Conservation (phyloP, 352 stramenopile genomes). For the Thalassiosira mediterranea region DNA sequence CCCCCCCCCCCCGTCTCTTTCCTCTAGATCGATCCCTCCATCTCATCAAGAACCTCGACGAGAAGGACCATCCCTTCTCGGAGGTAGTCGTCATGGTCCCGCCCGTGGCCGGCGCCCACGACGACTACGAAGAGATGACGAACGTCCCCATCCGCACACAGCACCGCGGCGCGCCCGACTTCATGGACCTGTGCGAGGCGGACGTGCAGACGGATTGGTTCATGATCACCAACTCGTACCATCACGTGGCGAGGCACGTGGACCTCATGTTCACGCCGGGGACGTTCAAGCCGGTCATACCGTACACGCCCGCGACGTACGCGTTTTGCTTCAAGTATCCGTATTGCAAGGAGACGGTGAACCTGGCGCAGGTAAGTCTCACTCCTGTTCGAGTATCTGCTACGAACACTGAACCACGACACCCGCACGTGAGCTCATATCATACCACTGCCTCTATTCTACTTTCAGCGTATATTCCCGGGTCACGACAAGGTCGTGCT, state of each 20-base stretch:
- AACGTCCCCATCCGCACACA: constrained; percentile 47
- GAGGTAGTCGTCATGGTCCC: constrained; percentile 63
- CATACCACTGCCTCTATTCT: no score
- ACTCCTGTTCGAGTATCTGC: no score
- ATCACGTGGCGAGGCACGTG: no score
- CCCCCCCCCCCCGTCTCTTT: no score
- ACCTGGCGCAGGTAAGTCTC: no score
- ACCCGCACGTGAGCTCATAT: no score
- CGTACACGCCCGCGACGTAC: constrained; percentile 59
- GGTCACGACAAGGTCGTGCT: constrained; percentile 50
- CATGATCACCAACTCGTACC: no score
- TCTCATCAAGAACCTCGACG: constrained; percentile 59
- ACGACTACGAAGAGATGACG: constrained; percentile 54
- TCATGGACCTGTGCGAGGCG: constrained; percentile 66
- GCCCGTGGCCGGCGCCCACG: constrained; percentile 24
- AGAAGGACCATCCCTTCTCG: constrained; percentile 66
- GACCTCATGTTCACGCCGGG: no score
- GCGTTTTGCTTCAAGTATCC: constrained; percentile 72
- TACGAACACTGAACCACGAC: no score
- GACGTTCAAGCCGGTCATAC: no score
- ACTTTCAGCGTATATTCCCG: constrained; percentile 53
- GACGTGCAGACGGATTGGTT: constrained; percentile 61
- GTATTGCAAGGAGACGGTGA: constrained; percentile 60
- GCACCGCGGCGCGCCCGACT: constrained; percentile 50
- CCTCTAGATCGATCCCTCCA: constrained; percentile 44